Evolutionary conservation across 2,329 filamentous ascomycete species (phyloP), one percentile per base, ranked within the genome.

Genomic region (Thyridium curvatum): DNA sequence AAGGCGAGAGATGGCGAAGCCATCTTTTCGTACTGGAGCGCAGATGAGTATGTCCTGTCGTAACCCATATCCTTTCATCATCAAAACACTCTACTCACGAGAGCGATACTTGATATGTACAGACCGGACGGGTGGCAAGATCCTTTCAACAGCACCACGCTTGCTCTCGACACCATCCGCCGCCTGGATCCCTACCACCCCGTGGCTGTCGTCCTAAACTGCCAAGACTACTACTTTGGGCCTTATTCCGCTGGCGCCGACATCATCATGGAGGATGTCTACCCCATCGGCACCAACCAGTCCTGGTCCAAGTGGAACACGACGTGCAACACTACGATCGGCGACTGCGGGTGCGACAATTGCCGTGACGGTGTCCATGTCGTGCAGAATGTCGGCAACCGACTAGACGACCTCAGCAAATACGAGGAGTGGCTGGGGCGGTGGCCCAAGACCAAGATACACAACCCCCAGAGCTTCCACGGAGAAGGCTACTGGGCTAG

Each of bases 321-420:
- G 0, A 54, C 57, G 0, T 78, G 73, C 52, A 82, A 81, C 54
- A 43, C 58, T 3, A 81, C 77, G 0, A 73, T 79, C 38, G 77
- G 77, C 44, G 72, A 75, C 58, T 80, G 77, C 56, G 78, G 77
- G 8, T 82, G 79, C 54, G 78, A 82, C 51, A 70, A 75, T 54
- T 82, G 78, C 53, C 46, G 54, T 3, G 74, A 72, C 37, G 53
- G 52, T n/a, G 60, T 75, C 12, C 59, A 65, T 35, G 53, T 52
- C 9, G 61, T 79, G 14, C 59, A 64, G 15, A 77, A 82, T 48
- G 69, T 81, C 0, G 30, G 61, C 2, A 34, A 42, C 12, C 58
- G 69, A 1, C 49, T 71, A 30, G 64, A 70, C 14, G 57, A 58
- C 35, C 45, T 69, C 16, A 38, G 47, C 1, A 42, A 30, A 12